Conservation (phyloP, 441 rosid species). For the Flueggea neowawraea region DNA sequence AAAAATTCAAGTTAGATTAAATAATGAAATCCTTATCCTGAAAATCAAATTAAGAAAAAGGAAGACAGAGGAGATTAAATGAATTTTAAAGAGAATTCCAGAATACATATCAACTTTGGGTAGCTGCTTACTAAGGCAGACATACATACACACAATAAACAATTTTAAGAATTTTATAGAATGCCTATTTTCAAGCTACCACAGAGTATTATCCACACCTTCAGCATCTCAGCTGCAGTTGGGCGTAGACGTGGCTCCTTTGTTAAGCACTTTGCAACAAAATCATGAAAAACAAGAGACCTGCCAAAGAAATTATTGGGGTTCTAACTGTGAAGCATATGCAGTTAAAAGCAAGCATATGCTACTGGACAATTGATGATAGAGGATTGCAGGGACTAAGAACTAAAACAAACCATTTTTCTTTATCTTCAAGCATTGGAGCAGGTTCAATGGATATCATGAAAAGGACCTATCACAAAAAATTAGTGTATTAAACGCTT, state of each 20-base stretch:
- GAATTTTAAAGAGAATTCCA: too few species aligned
- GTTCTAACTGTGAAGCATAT: constrained; percentile 13
- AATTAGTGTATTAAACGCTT: constrained; percentile 16
- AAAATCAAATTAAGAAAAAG: not conserved
- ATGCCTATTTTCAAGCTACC: not conserved
- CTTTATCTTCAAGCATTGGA: constrained; percentile 99
- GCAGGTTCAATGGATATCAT: constrained; percentile 99
- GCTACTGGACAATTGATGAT: not conserved
- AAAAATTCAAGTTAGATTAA: constrained; percentile 8
- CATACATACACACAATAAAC: not conserved
- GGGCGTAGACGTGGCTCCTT: constrained; percentile 98
- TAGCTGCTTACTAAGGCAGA: not conserved
- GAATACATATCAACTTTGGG: too few species aligned
- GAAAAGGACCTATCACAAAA: constrained; percentile 77
- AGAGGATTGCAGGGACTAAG: constrained; percentile 11
- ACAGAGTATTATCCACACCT: constrained; percentile 42
- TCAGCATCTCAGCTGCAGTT: constrained; percentile 94
- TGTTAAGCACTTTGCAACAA: constrained; percentile 95
- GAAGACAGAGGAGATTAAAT: not conserved
- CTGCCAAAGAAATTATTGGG: constrained; percentile 36
- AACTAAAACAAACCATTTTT: constrained; percentile 75
- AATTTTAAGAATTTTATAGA: not conserved
- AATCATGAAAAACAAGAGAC: constrained; percentile 99
- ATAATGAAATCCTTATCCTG: not conserved
- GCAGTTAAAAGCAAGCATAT: not conserved